Conservation (phyloP, 345 rosid genomes). For the Citrus australasica region DNA sequence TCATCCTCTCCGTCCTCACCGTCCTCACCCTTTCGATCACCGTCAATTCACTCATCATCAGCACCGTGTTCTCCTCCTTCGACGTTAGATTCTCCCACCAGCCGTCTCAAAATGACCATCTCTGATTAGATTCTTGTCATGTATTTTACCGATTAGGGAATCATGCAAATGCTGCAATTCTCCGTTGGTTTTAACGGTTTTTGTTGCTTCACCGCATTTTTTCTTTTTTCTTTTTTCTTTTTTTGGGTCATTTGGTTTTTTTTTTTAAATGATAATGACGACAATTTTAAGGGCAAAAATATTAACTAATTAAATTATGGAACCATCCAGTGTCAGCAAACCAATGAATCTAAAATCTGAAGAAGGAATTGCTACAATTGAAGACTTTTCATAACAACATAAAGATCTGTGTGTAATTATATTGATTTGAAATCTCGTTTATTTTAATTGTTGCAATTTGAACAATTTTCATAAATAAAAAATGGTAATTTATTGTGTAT, state of each 20-base stretch:
- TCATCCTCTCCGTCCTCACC: constrained; percentile 12
- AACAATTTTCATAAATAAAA: too few relatives aligned
- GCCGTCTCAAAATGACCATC: constrained; percentile 42
- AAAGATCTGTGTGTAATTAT: neutral
- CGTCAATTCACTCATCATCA: constrained; percentile 22
- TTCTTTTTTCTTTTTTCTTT: neutral
- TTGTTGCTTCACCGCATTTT: constrained; percentile 18
- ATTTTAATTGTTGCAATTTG: neutral
- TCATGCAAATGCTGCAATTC: constrained; percentile 12
- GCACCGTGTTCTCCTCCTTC: constrained; percentile 53
- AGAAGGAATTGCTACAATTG: neutral
- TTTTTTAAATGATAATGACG: constrained; percentile 2
- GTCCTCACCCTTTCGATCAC: constrained; percentile 20
- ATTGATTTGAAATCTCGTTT: neutral
- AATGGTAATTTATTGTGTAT: too few relatives aligned
- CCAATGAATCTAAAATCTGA: neutral
- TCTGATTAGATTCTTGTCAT: constrained; percentile 16
- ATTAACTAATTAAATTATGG: neutral
- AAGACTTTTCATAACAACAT: too few relatives aligned
- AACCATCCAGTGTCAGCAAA: neutral
- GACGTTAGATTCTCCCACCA: constrained; percentile 42
- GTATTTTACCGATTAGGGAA: neutral
- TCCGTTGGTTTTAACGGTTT: constrained; percentile 35
- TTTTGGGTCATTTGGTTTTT: neutral
- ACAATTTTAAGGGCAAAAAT: neutral